Evolutionary conservation across 2,329 filamentous ascomycete species (phyloP), one percentile per base, ranked within the genome.

Genomic region (Fusarium sarcochroum): DNA sequence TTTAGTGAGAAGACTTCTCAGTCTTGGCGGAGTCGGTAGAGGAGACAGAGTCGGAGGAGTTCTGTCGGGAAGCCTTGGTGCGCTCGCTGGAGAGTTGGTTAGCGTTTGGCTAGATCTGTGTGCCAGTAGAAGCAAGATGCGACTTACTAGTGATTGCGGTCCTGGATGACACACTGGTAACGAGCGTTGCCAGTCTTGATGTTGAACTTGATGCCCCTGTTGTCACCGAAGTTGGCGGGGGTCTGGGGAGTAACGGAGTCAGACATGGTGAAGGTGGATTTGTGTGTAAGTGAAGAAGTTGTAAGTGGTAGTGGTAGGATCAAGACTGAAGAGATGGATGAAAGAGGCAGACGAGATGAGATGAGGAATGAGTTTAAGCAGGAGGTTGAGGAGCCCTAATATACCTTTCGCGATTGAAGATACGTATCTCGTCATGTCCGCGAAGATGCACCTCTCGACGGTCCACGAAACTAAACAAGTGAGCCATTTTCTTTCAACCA

Each of bases 101-200:
- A 74, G 57, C n/a, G 51, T 44, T 8, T 32, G 23, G 17, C 38
- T 9, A 34, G 44, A 35, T 6, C 4, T 17, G 20, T 15, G 1
- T 25, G 6, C 10, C 6, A 3, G 11, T 13, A 15, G 14, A 21
- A 21, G 5, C 17, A 34, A 32, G 35, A 30, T 44, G 4, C 32
- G 25, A 77, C 82, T 64, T 80, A 85, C 83, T 84, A 83, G 14
- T 75, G 55, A 64, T 72, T 59, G 56, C 83, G 81, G 74, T 85
- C 82, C 63, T 83, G 79, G 7, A 85, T 73, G 20, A 79, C 80
- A 75, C 82, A 84, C 40, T 73, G 52, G 72, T 78, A 81, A 46
- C 74, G 76, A 47, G 76, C 66, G 70, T 78, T 76, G 62, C 82
- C 82, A 40, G 83, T 77, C 76, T 79, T 80, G 76, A 85, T 80